phyloP scores from a whole-genome alignment of 805 yeast genomes.

The Nakazawaea anatomiae region DNA sequence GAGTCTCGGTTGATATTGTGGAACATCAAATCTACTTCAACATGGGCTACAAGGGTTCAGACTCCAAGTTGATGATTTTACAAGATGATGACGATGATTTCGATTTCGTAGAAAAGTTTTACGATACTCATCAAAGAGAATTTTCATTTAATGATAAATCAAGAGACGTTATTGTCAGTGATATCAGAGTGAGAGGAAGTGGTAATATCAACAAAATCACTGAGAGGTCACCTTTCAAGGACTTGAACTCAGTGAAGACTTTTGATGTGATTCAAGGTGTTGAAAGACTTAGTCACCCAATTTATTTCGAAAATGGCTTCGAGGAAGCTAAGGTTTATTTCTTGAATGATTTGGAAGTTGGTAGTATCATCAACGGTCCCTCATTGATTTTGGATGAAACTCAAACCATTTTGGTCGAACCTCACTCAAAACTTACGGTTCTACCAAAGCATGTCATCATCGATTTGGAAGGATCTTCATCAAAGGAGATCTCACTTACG shows the following conservation, averaged over 20 bases:
- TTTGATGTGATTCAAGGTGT: constrained; percentile 21
- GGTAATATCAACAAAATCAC: constrained; percentile 35
- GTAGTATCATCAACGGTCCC: constrained; percentile 27
- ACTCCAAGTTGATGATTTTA: constrained; percentile 63
- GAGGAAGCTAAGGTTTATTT: constrained; percentile 22
- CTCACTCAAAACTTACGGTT: constrained; percentile 24
- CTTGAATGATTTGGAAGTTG: constrained; percentile 21
- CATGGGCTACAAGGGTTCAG: constrained; percentile 41
- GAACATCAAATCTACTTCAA: constrained; percentile 25
- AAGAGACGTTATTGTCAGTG: constrained; percentile 58
- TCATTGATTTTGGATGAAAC: constrained; percentile 29
- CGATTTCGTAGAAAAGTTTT: constrained; percentile 39
- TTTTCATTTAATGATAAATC: constrained; percentile 57
- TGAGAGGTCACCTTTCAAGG: constrained; percentile 21
- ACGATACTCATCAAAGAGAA: constrained; percentile 53
- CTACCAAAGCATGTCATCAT: constrained; percentile 29
- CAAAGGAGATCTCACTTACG: constrained; percentile 24
- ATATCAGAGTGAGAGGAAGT: constrained; percentile 51
- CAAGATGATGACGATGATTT: constrained; percentile 17
- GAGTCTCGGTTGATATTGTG: constrained; percentile 10
- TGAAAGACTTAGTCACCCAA: constrained; percentile 7
- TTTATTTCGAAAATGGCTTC: constrained; percentile 22
- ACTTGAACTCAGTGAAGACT: constrained; percentile 12
- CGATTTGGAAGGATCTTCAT: constrained; percentile 15
- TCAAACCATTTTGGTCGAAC: constrained; percentile 31